A percentile compares a stretch with the other conserved stretches of the same genome.
Evolutionary conservation across 2,329 filamentous ascomycete species (phyloP).

Genomic region (Basipetospora chlamydospora): DNA sequence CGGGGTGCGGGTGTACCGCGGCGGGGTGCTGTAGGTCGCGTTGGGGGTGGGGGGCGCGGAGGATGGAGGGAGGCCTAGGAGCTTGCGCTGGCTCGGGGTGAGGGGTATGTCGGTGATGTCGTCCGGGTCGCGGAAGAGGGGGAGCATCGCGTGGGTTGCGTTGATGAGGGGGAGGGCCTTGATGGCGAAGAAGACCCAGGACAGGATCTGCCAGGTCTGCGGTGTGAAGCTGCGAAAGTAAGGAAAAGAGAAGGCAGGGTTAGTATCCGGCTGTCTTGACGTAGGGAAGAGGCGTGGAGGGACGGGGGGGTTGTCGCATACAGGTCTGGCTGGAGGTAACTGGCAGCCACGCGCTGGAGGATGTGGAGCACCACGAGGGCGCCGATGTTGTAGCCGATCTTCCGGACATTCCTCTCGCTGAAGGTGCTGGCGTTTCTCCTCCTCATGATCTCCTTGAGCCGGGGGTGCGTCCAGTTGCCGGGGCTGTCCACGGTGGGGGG

Average conservation of each 20-base stretch:
- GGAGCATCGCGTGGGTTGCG: slow-evolving; percentile 54
- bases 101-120: slow-evolving; percentile 79
- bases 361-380: slow-evolving; percentile 27
- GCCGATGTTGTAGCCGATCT: slow-evolving; percentile 52
- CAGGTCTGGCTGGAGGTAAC: slow-evolving; percentile 23
- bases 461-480: slow-evolving; percentile 84
- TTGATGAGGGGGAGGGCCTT: slow-evolving; percentile 53
- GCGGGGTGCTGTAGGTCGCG: slow-evolving; percentile 64
- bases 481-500: slow-evolving; percentile 35
- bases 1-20: slow-evolving; percentile 67
- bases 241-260: slow-evolving; percentile 6
- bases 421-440: slow-evolving; percentile 70
- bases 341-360: slow-evolving; percentile 18
- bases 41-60: slow-evolving; percentile 48
- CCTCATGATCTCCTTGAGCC: slow-evolving; percentile 70
- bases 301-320: slow-evolving; percentile 21
- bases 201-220: slow-evolving; percentile 5
- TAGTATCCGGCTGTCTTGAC: too few species aligned
- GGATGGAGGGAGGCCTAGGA: slow-evolving; percentile 66
- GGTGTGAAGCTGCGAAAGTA: slow-evolving; percentile 7
- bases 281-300: too few species aligned
- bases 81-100: slow-evolving; percentile 51
- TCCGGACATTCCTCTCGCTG: slow-evolving; percentile 58
- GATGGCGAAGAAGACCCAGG: slow-evolving; percentile 29
- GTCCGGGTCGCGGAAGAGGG: slow-evolving; percentile 62